Conservation (phyloP, 345 rosid species). For the Cardamine chenopodiifolia region DNA sequence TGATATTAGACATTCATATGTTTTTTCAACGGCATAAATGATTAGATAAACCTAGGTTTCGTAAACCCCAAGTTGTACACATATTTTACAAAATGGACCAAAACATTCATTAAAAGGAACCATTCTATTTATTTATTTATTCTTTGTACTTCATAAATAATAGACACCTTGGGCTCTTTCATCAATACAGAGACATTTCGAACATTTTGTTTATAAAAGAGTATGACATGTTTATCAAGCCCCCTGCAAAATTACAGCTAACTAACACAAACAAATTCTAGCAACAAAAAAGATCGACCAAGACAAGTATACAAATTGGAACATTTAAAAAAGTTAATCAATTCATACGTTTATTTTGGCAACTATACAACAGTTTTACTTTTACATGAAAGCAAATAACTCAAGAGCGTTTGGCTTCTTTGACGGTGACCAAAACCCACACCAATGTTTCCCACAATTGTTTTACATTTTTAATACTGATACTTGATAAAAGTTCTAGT, state of each 20-base stretch:
- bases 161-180: slow-evolving; percentile 28
- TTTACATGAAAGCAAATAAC: slow-evolving; percentile 24
- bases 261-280: background rate
- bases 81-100: slow-evolving; percentile 21
- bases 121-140: slow-evolving; percentile 38
- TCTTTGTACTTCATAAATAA: slow-evolving; percentile 36
- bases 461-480: too few relatives aligned
- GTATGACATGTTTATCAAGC: background rate
- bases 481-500: too few relatives aligned
- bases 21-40: slow-evolving; percentile 28
- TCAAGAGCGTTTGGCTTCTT: slow-evolving; percentile 26
- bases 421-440: slow-evolving; percentile 27
- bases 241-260: background rate
- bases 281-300: background rate
- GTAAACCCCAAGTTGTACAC: slow-evolving; percentile 25
- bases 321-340: background rate
- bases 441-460: slow-evolving; percentile 14
- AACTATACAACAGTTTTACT: slow-evolving; percentile 5
- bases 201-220: background rate
- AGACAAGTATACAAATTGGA: slow-evolving; percentile 19
- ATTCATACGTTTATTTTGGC: slow-evolving; percentile 21
- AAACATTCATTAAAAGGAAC: slow-evolving; percentile 26
- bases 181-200: background rate
- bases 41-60: slow-evolving; percentile 31
- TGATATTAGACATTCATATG: slow-evolving; percentile 5